Percentiles rank a stretch among this genome's conserved stretches.
Conservation (phyloP, 306 rosid genomes). For the Vigna hirtella region DNA sequence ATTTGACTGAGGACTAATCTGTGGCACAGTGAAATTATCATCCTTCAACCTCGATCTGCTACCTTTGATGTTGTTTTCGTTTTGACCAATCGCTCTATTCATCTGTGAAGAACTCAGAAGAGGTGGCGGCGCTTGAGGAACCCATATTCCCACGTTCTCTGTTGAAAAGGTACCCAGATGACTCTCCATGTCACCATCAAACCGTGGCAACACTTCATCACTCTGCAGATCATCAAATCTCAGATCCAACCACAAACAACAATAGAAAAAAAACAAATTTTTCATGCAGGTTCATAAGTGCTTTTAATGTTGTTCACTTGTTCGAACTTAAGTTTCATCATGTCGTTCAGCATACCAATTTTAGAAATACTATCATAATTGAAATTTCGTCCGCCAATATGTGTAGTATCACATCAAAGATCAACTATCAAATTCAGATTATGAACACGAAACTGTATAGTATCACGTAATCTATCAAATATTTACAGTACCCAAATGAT, state of each 20-base stretch:
- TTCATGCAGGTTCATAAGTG: no score
- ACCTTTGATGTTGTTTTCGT: conserved; percentile 51
- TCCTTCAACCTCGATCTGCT: conserved; percentile 62
- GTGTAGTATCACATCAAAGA: neutral
- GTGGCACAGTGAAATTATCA: conserved; percentile 85
- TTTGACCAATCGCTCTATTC: conserved; percentile 40
- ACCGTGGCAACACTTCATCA: conserved; percentile 48
- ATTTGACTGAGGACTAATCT: conserved; percentile 63
- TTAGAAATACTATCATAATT: neutral
- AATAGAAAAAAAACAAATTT: neutral
- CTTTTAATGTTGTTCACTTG: no score
- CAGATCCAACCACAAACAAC: conserved; percentile 30
- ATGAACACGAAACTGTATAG: neutral
- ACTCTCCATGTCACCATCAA: conserved; percentile 53
- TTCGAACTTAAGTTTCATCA: no score
- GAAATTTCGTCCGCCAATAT: neutral
- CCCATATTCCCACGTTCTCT: conserved; percentile 65
- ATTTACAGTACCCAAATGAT: no score
- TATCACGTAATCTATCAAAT: no score
- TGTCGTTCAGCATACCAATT: neutral
- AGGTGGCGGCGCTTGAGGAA: conserved; percentile 71
- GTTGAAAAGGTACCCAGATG: conserved; percentile 50
- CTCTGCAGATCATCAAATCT: conserved; percentile 47
- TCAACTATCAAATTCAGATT: neutral
- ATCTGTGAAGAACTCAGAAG: conserved; percentile 47